These are phyloP conservation scores for Rauvolfia tetraphylla DNA, from an alignment of 257 asterid genomes.

Conservation along the genomic window DNA sequence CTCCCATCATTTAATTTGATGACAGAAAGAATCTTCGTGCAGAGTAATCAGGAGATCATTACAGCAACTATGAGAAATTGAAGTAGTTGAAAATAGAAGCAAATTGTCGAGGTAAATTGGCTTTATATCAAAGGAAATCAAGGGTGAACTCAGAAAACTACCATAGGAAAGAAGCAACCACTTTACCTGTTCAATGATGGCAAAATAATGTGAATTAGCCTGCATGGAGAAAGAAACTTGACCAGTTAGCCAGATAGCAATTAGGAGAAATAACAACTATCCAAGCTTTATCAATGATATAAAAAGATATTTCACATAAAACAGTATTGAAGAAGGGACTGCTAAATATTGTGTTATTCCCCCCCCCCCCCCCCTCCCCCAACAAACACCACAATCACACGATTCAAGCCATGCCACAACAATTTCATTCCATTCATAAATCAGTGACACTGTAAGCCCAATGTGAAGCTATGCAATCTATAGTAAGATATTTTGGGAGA, in stretches of 20 bases:
- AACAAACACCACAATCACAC: not conserved
- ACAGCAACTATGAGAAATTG: not conserved
- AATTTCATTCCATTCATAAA: not conserved
- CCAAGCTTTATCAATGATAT: not conserved
- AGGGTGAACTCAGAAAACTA: not conserved
- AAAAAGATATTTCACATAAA: not conserved
- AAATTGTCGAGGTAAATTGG: not conserved
- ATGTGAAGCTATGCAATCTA: not conserved
- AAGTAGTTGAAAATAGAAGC: not conserved
- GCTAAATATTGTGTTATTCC: not conserved
- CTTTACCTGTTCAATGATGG: constrained; percentile 94
- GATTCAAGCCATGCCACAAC: not conserved
- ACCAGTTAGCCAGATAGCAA: constrained; percentile 10
- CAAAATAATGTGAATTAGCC: constrained; percentile 98
- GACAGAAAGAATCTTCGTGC: not conserved
- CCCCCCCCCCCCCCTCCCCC: not conserved
- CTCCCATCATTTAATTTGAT: not conserved
- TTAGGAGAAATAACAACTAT: not conserved
- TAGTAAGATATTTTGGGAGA: not conserved
- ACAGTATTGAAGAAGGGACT: not conserved
- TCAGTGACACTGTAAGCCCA: not conserved
- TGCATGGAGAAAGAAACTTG: constrained; percentile 44
- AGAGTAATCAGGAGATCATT: not conserved
- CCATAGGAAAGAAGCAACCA: constrained; percentile 4
- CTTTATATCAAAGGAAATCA: not conserved